phyloP scores from a whole-genome alignment of 83 land plant species.

The Diphasiastrum complanatum region DNA sequence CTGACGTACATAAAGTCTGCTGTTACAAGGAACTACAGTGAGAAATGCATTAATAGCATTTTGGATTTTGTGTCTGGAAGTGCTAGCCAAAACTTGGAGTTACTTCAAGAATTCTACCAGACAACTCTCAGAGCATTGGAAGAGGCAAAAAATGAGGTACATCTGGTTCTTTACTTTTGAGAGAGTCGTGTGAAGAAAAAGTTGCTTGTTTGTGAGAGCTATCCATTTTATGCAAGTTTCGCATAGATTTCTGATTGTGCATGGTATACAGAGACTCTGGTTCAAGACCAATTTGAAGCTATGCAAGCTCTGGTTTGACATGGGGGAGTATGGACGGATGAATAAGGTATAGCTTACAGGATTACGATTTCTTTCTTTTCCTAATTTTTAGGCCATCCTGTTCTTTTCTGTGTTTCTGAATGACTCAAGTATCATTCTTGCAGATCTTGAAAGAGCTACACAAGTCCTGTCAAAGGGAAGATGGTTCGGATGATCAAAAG shows the following conservation, averaged over 20 bases:
- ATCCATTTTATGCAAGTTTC: too few species aligned
- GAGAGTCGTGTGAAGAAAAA: too few species aligned
- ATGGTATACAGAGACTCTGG: slow-evolving; percentile 95
- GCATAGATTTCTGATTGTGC: slow-evolving; percentile 8
- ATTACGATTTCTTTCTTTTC: background rate
- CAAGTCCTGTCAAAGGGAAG: slow-evolving; percentile 85
- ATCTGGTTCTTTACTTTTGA: too few species aligned
- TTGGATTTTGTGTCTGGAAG: slow-evolving; percentile 92
- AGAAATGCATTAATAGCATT: slow-evolving; percentile 90
- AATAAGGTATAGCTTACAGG: slow-evolving; percentile 81
- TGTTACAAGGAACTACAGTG: slow-evolving; percentile 88
- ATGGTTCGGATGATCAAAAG: slow-evolving; percentile 97
- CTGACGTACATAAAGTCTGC: slow-evolving; percentile 91
- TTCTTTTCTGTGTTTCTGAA: background rate
- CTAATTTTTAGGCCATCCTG: background rate
- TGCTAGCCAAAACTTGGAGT: slow-evolving; percentile 70
- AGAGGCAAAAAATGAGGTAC: slow-evolving; percentile 98
- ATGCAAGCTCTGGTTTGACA: slow-evolving; percentile 93
- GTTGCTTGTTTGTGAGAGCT: too few species aligned
- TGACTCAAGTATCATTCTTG: slow-evolving; percentile 1
- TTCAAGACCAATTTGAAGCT: slow-evolving; percentile 91
- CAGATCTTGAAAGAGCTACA: slow-evolving; percentile 93
- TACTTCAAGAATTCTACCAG: slow-evolving; percentile 85
- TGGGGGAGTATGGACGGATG: slow-evolving; percentile 95
- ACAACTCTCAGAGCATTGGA: slow-evolving; percentile 86